Evolutionary conservation across 768 basidiomycete genomes (phyloP).

Genomic region (Pleurotus platypus): DNA sequence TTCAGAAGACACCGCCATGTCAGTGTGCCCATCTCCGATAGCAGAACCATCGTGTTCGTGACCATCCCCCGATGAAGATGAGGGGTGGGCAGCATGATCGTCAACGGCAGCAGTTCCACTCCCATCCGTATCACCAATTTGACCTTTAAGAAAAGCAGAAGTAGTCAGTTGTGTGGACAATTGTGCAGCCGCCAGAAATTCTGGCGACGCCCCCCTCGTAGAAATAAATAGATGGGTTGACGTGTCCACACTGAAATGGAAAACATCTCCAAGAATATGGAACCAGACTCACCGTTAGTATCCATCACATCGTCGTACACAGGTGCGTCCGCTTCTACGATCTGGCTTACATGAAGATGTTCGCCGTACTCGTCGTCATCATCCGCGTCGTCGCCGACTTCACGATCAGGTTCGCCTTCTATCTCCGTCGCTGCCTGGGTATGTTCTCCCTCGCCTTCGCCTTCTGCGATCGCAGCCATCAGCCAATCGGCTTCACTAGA

Average conservation of each 20-base stretch:
- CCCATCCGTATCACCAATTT: conserved; percentile 20
- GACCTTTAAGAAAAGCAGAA: conserved; percentile 40
- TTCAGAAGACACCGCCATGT: background rate
- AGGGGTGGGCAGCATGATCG: conserved; percentile 3
- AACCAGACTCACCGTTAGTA: conserved; percentile 21
- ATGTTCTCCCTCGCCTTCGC: conserved; percentile 51
- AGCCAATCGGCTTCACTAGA: conserved; percentile 80
- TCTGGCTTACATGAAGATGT: conserved; percentile 39
- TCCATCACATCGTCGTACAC: conserved; percentile 29
- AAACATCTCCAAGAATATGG: conserved; percentile 51
- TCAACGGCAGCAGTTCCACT: conserved; percentile 4
- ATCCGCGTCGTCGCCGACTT: conserved; percentile 36
- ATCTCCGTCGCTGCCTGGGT: conserved; percentile 19
- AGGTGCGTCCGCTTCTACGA: conserved; percentile 33
- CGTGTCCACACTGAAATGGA: conserved; percentile 43
- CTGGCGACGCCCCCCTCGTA: conserved; percentile 33
- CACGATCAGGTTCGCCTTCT: conserved; percentile 29
- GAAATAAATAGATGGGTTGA: conserved; percentile 29
- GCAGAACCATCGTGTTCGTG: conserved; percentile 8
- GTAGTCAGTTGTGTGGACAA: conserved; percentile 54
- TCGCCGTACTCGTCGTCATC: conserved; percentile 20
- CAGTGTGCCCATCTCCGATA: conserved; percentile 6
- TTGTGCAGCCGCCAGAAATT: conserved; percentile 29
- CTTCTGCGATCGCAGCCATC: conserved; percentile 83
- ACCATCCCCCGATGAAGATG: conserved; percentile 14